phyloP scores from a whole-genome alignment of 768 basidiomycete species.

The Cyclocybe cylindracea region DNA sequence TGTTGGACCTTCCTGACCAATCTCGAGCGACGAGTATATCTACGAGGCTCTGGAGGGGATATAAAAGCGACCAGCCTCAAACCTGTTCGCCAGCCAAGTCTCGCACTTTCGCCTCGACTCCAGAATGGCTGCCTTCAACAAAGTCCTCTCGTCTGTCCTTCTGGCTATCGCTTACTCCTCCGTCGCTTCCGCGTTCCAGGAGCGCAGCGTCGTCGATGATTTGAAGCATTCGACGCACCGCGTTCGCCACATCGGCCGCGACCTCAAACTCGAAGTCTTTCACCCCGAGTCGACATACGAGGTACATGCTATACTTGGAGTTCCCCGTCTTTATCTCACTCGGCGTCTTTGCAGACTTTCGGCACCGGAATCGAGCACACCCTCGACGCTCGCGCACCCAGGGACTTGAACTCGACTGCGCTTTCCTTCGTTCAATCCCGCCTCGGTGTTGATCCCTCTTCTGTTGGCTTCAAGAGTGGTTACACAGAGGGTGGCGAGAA shows the following conservation, averaged over 20 bases:
- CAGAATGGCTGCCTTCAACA: conserved; percentile 24
- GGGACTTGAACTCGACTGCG: conserved; percentile 18
- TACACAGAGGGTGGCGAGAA: conserved; percentile 13
- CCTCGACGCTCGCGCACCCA: conserved; percentile 13
- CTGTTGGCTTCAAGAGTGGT: conserved; percentile 14
- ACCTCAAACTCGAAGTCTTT: conserved; percentile 22
- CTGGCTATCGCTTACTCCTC: conserved; percentile 23
- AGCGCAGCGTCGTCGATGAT: not conserved
- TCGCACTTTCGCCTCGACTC: not conserved
- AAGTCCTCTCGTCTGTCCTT: conserved; percentile 24
- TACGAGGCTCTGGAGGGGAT: not conserved
- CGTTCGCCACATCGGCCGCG: conserved; percentile 22
- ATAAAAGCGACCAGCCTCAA: not conserved
- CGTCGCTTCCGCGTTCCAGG: conserved; percentile 6
- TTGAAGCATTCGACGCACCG: conserved; percentile 24
- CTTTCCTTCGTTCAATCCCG: conserved; percentile 21
- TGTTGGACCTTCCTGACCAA: not conserved
- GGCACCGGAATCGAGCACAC: conserved; percentile 21
- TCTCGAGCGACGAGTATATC: no score
- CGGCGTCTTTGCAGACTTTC: conserved; percentile 22
- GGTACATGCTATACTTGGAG: conserved; percentile 9
- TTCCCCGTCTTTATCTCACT: not conserved
- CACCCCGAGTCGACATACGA: conserved; percentile 26
- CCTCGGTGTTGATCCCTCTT: conserved; percentile 18
- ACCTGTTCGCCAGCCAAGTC: not conserved